Conservation (phyloP, 2,329 filamentous ascomycete species). For the Aspergillus brunneoviolaceus region DNA sequence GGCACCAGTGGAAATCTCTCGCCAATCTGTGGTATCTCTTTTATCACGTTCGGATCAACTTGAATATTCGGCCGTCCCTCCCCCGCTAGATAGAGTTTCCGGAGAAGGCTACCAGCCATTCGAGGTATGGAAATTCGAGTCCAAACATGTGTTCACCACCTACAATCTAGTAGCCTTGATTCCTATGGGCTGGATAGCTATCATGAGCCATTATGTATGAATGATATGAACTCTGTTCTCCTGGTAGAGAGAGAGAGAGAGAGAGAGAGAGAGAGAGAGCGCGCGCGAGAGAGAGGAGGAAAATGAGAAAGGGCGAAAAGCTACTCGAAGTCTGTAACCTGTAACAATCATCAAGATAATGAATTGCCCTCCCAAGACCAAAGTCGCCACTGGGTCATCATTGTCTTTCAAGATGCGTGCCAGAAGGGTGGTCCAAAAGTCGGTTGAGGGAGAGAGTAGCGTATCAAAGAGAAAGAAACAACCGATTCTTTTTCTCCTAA, state of each 20-base stretch:
- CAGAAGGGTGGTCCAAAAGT: not conserved
- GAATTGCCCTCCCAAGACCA: not conserved
- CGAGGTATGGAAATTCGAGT: slow-evolving; percentile 1
- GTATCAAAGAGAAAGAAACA: not conserved
- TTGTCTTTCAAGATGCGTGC: not conserved
- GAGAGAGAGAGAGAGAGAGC: no score
- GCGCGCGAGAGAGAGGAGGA: no score
- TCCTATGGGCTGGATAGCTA: no score
- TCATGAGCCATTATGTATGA: no score
- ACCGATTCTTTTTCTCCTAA: not conserved
- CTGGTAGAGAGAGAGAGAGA: no score
- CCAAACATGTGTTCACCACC: not conserved
- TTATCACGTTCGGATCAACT: not conserved
- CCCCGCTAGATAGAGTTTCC: slow-evolving; percentile 11
- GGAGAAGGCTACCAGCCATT: slow-evolving; percentile 9
- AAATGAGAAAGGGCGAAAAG: no score
- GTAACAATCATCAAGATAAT: not conserved
- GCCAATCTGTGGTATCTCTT: slow-evolving; percentile 1
- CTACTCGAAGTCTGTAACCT: not conserved
- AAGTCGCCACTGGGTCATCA: slow-evolving; percentile 12
- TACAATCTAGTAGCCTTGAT: no score
- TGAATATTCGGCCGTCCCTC: slow-evolving; percentile 4
- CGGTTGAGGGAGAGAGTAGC: not conserved
- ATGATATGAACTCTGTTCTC: no score
- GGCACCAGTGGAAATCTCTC: not conserved